Percentiles rank a stretch among this genome's conserved stretches.
Conservation (phyloP, 352 stramenopile genomes). For the Pythium sp. region DNA sequence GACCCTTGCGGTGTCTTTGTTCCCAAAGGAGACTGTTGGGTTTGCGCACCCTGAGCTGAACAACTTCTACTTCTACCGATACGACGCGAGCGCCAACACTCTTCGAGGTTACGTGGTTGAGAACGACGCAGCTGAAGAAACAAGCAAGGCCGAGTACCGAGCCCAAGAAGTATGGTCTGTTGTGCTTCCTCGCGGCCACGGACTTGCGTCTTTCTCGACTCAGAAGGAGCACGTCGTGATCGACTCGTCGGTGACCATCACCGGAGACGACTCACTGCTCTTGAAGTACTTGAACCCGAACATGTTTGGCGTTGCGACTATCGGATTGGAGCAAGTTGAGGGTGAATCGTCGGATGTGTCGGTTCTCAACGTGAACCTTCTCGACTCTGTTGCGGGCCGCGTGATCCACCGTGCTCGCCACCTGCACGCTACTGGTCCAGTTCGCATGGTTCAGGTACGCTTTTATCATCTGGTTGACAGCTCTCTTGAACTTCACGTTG, state of each 20-base stretch:
- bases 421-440: constrained; percentile 57
- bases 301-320: constrained; percentile 90
- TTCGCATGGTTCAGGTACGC: constrained; percentile 69
- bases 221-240: constrained; percentile 63
- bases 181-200: constrained; percentile 56
- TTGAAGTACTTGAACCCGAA: constrained; percentile 98
- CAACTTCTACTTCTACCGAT: constrained; percentile 84
- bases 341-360: constrained; percentile 31
- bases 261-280: constrained; percentile 95
- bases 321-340: constrained; percentile 46
- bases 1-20: constrained; percentile 55
- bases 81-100: constrained; percentile 37
- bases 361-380: constrained; percentile 86
- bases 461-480: not conserved
- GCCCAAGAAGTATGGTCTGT: constrained; percentile 68
- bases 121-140: constrained; percentile 16
- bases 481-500: constrained; percentile 6
- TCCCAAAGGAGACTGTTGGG: constrained; percentile 39
- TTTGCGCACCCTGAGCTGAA: constrained; percentile 52
- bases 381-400: constrained; percentile 94
- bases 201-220: constrained; percentile 51
- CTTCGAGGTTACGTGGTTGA: constrained; percentile 64
- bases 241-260: constrained; percentile 79
- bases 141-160: constrained; percentile 25
- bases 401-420: constrained; percentile 92